Conservation (phyloP, 2,329 filamentous ascomycete genomes). For the Colletotrichum phormii region DNA sequence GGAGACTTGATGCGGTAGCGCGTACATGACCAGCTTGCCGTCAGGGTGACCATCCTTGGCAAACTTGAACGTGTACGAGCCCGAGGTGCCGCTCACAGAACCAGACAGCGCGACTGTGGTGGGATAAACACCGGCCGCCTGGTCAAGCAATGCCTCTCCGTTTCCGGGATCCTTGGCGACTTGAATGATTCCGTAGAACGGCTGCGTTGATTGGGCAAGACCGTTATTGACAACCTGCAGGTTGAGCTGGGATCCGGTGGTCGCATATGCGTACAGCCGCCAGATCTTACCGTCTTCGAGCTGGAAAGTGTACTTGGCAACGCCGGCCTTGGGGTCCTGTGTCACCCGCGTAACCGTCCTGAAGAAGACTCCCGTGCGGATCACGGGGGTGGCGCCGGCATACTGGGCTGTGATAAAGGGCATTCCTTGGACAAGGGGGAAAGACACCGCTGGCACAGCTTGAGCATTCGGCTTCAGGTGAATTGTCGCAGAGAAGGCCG, state of each 20-base stretch:
- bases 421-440: constrained; percentile 91
- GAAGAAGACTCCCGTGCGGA: constrained; percentile 83
- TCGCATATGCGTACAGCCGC: constrained; percentile 81
- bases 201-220: constrained; percentile 70
- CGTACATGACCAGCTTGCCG: constrained; percentile 82
- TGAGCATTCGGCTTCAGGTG: constrained; percentile 70
- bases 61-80: constrained; percentile 81
- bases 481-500: constrained; percentile 72
- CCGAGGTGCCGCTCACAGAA: constrained; percentile 66
- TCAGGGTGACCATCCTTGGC: constrained; percentile 73
- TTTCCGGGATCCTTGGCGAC: constrained; percentile 79
- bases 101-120: constrained; percentile 74
- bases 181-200: constrained; percentile 85
- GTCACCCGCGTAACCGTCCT: constrained; percentile 69
- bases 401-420: constrained; percentile 86
- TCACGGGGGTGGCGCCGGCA: constrained; percentile 73
- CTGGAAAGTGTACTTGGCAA: constrained; percentile 80
- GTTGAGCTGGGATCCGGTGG: constrained; percentile 69
- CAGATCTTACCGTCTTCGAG: constrained; percentile 81
- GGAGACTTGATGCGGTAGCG: constrained; percentile 84
- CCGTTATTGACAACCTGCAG: constrained; percentile 76
- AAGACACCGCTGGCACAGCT: constrained; percentile 72
- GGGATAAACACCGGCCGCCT: constrained; percentile 80
- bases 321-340: constrained; percentile 68
- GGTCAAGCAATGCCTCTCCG: constrained; percentile 79